Evolutionary conservation across 139 green algal genomes (phyloP).

Genomic region (Chlamydomonas sp.): DNA sequence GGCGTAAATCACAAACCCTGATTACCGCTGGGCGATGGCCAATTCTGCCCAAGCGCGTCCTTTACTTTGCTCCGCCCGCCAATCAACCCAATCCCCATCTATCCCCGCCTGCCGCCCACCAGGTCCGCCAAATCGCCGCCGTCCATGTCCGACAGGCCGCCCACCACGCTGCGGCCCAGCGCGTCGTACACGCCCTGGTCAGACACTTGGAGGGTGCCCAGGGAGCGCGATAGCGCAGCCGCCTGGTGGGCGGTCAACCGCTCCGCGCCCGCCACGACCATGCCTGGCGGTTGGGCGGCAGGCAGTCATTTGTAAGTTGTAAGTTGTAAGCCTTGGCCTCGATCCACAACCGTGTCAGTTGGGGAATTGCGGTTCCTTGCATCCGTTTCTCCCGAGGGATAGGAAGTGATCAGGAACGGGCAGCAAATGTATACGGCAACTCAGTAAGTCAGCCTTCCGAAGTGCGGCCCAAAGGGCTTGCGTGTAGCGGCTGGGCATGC

Average conservation of each 20-base stretch:
- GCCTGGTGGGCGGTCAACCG: conserved; percentile 17
- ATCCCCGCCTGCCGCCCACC: not conserved
- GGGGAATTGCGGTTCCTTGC: not conserved
- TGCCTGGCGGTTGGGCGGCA: not conserved
- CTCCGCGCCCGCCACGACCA: conserved; percentile 32
- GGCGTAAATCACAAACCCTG: no score
- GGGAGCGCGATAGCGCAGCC: not conserved
- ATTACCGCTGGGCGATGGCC: no score
- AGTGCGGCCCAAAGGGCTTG: no score
- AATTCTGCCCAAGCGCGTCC: no score
- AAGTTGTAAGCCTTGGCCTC: no score
- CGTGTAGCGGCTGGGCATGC: no score
- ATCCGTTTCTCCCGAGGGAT: no score
- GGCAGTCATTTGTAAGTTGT: not conserved
- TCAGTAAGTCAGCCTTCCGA: no score
- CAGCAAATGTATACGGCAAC: no score
- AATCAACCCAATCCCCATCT: not conserved
- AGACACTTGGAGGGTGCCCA: conserved; percentile 1
- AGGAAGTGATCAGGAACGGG: no score
- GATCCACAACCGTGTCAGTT: no score
- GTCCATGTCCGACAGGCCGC: not conserved
- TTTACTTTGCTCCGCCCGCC: no score
- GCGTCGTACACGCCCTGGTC: conserved; percentile 30
- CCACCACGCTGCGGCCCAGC: conserved; percentile 19
- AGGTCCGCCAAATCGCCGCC: conserved; percentile 17